These are phyloP conservation scores for Podospora anserina DNA, from an alignment of 495 filamentous ascomycete genomes.

Conservation along the genomic window DNA sequence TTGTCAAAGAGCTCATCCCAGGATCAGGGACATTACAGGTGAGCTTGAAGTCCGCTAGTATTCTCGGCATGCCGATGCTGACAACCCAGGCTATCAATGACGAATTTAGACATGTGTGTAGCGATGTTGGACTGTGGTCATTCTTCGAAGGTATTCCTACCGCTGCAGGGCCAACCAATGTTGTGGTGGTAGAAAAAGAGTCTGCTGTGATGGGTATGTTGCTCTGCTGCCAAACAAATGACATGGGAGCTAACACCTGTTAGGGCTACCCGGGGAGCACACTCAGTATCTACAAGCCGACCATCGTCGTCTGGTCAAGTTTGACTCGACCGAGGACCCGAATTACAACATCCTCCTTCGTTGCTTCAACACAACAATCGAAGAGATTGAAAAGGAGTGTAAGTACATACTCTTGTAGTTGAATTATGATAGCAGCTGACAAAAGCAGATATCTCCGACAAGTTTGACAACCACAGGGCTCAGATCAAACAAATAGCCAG, in stretches of 20 bases:
- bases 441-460: constrained; percentile 12
- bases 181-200: constrained; percentile 42
- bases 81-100: constrained; percentile 41
- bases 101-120: constrained; percentile 40
- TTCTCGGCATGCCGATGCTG: neutral
- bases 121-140: constrained; percentile 37
- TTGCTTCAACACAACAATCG: constrained; percentile 22
- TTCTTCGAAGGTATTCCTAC: constrained; percentile 47
- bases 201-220: constrained; percentile 37
- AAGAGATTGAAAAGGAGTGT: constrained; percentile 22
- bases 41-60: neutral
- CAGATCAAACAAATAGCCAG: constrained; percentile 23
- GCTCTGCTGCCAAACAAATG: neutral
- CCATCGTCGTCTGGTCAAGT: constrained; percentile 37
- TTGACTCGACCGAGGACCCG: constrained; percentile 20
- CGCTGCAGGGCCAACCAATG: constrained; percentile 25
- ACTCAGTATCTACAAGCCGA: constrained; percentile 41
- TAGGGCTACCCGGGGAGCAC: constrained; percentile 39
- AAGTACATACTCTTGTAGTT: neutral
- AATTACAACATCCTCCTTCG: constrained; percentile 27
- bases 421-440: neutral
- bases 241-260: constrained; percentile 1
- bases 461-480: constrained; percentile 16
- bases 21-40: constrained; percentile 24
- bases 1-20: constrained; percentile 38